Evolutionary conservation across 805 yeast genomes (phyloP).

Genomic region (Candida bentonensis): DNA sequence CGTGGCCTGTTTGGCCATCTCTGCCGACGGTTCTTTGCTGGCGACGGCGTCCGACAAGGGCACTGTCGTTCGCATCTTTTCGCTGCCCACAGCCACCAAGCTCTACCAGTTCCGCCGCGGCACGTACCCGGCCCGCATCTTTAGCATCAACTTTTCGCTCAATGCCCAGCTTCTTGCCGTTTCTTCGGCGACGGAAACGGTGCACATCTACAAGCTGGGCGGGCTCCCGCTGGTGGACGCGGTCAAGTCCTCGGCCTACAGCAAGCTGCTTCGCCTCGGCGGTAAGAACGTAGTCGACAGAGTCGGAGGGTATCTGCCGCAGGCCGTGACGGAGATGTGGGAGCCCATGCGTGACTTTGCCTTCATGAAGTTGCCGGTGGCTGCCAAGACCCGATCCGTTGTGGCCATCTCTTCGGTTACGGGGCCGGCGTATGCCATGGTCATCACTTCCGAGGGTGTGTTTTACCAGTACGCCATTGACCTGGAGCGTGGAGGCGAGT

Average conservation of each 20-base stretch:
- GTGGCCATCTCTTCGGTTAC: slow-evolving; percentile 24
- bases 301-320: slow-evolving; percentile 78
- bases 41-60: slow-evolving; percentile 90
- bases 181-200: slow-evolving; percentile 79
- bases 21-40: slow-evolving; percentile 60
- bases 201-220: slow-evolving; percentile 75
- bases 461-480: slow-evolving; percentile 72
- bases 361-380: slow-evolving; percentile 53
- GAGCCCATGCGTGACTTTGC: slow-evolving; percentile 91
- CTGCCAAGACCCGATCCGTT: slow-evolving; percentile 18
- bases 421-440: slow-evolving; percentile 33
- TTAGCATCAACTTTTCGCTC: slow-evolving; percentile 59
- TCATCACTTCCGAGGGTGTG: slow-evolving; percentile 70
- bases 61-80: slow-evolving; percentile 73
- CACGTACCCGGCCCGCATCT: slow-evolving; percentile 68
- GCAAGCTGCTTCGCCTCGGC: background rate
- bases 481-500: slow-evolving; percentile 87
- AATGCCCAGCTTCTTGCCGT: slow-evolving; percentile 66
- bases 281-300: slow-evolving; percentile 42
- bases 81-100: slow-evolving; percentile 39
- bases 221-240: slow-evolving; percentile 21
- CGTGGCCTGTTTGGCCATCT: slow-evolving; percentile 51
- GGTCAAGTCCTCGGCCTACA: slow-evolving; percentile 9
- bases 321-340: slow-evolving; percentile 63
- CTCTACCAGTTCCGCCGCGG: slow-evolving; percentile 72